phyloP scores from a whole-genome alignment of 371 early-diverging fungal species.

The Mortierella sp. region DNA sequence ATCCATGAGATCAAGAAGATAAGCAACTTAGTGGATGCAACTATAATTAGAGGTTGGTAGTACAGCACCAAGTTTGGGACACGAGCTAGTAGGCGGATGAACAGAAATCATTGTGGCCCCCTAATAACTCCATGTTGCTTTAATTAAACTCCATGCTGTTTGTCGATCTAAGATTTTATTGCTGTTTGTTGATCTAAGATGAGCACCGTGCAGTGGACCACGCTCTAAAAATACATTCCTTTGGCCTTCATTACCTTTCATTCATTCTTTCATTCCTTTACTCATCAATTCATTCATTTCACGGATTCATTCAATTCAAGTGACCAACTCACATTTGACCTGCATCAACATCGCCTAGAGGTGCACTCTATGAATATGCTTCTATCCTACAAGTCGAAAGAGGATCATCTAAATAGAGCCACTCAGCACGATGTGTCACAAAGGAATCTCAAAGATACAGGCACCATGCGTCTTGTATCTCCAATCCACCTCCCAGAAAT shows the following conservation, averaged over 20 bases:
- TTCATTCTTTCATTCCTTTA: background rate
- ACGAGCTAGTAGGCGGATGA: background rate
- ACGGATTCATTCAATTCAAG: background rate
- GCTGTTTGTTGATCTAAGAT: too few relatives aligned
- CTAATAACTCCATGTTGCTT: background rate
- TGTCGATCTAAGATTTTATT: too few relatives aligned
- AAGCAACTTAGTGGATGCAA: background rate
- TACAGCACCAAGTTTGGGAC: background rate
- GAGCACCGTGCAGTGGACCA: too few relatives aligned
- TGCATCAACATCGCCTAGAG: background rate
- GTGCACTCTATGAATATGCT: background rate
- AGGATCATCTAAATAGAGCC: background rate
- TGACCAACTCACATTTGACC: background rate
- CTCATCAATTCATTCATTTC: background rate
- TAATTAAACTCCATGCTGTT: background rate
- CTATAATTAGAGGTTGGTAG: background rate
- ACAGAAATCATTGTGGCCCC: background rate
- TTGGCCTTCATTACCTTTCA: background rate
- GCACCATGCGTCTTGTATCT: background rate
- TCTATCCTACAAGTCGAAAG: background rate
- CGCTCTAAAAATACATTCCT: too few relatives aligned
- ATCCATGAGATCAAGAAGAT: background rate
- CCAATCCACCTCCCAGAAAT: background rate
- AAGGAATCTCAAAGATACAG: background rate
- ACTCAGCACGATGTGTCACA: background rate